Base-by-base conservation (phyloP, 2,329 filamentous ascomycete genomes). In the Diaporthe ampelina region DNA sequence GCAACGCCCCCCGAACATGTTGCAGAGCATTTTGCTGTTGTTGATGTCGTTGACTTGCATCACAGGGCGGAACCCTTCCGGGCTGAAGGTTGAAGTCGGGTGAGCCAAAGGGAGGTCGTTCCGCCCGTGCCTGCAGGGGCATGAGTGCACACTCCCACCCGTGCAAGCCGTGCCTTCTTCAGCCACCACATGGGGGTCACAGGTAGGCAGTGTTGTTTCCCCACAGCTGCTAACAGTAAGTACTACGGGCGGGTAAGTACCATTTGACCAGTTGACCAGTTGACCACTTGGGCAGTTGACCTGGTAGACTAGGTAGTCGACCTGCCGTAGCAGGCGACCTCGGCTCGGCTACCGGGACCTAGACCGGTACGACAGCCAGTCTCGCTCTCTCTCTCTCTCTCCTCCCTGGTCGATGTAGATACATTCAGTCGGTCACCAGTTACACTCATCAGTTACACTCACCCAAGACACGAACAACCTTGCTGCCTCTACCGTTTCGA, bases 401-500 rank as follows among this genome's bases (percentile, higher is more conserved):
- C 19, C 3, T n/a, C 37, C 37, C 37, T 40, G 15, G 37, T 40
- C 37, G 2, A 13, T 50, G 45, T 4, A 50, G 45, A 37, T 29
- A 35, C 56, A 13, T n/a, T 43, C 58, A 17, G 3, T 32, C 59
- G 15, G 24, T 13, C 37, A 40, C 21, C 40, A 50, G 29, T 37
- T n/a, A 15, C n/a, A 37, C 63, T 67, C 21, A 40, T 1, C 7
- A 40, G 37, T 40, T 40, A 19, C 40, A 17, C 40, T 19, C 40
- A 43, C 40, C 45, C 48, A 26, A 68, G 63, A 54, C 48, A 67
- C 29, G 15, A 13, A n/a, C 19, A 21, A n/a, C 32, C 45, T 37
- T 52, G 45, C 63, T 52, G 45, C 45, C n/a, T 67, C 45, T n/a
- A n/a, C 63, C 45, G 63, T 52, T 37, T 26, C 63, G 29, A 68